These are phyloP conservation scores for Xylaria sp. DNA, from an alignment of 2,329 filamentous ascomycete genomes.

Conservation along the genomic window DNA sequence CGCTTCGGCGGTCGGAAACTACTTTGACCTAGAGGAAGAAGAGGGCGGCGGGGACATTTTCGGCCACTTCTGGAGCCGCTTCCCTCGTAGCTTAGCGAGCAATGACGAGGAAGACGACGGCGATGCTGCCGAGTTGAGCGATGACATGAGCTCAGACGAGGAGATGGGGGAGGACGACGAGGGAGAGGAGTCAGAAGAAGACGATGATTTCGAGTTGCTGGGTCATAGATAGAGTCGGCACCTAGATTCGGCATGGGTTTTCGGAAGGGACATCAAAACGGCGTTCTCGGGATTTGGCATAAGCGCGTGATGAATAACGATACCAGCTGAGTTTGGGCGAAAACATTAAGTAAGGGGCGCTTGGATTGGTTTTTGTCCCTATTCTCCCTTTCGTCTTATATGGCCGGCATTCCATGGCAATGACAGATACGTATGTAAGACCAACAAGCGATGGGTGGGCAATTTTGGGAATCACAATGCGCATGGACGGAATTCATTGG, in stretches of 20 bases:
- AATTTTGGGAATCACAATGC: not conserved
- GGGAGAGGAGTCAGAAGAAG: slow-evolving; percentile 57
- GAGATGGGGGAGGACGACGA: slow-evolving; percentile 61
- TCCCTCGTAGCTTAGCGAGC: slow-evolving; percentile 52
- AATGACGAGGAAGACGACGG: slow-evolving; percentile 51
- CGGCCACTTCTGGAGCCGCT: slow-evolving; percentile 66
- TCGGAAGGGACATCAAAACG: slow-evolving; percentile 40
- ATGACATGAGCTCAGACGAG: slow-evolving; percentile 51
- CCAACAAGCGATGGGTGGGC: not conserved
- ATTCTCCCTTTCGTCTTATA: slow-evolving; percentile 8
- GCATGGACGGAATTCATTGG: not conserved
- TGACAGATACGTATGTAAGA: not conserved
- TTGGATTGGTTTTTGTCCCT: slow-evolving; percentile 19
- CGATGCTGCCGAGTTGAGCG: slow-evolving; percentile 46
- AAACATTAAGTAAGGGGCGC: slow-evolving; percentile 25
- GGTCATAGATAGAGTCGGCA: slow-evolving; percentile 47
- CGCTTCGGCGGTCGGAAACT: slow-evolving; percentile 33
- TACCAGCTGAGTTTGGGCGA: slow-evolving; percentile 39
- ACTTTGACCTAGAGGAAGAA: slow-evolving; percentile 46
- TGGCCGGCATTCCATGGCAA: slow-evolving; percentile 18
- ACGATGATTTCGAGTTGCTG: slow-evolving; percentile 53
- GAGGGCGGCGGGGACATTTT: slow-evolving; percentile 67
- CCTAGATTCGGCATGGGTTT: slow-evolving; percentile 35
- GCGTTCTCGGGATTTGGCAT: slow-evolving; percentile 45
- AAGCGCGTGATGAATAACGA: slow-evolving; percentile 39